Evolutionary conservation across 148 eudicot genomes (phyloP), one percentile per base, ranked within the genome.

Genomic region (Nepenthes gracilis): DNA sequence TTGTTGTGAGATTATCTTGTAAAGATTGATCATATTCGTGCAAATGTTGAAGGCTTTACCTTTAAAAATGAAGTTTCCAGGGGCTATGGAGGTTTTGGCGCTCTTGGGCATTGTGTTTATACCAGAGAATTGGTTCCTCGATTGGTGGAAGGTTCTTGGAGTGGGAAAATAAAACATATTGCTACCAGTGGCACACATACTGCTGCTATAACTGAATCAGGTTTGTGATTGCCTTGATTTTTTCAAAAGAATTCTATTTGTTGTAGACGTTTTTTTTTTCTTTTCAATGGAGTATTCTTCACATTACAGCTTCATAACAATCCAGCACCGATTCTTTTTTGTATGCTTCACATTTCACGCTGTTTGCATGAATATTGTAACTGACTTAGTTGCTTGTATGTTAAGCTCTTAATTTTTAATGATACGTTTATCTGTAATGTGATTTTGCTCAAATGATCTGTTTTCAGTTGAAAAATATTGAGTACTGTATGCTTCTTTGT

Each of bases 1-100:
- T 10, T 23, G 23, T 23, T 23, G 23, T 23, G 23, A 6, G 2
- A 49, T 49, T 40, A 40, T 49, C 53, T n/a, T 49, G 12, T 49
- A 10, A 2, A 49, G 11, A 49, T 5, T 5, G 6, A 12, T 49
- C 11, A 2, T 40, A 49, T 6, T 49, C 13, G 10, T n/a, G 6
- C 6, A 2, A 49, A 5, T 49, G 45, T 70, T 78, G 78, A 77
- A 70, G 62, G 71, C 61, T 64, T 70, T 67, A 57, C 81, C 67
- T 69, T 76, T 62, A 57, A 71, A 48, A 72, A 71, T 83, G 69
- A 87, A 83, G 86, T 81, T 82, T 88, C 67, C 96, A 92, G 98
- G 98, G 98, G 98, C 51, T 93, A 93, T 72, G 98, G 98, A 61
- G 98, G 98, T 55, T 93, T 93, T 70, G 98, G 98, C 36, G 95